A percentile compares a stretch with the other conserved stretches of the same genome.
These are phyloP conservation scores for Rutstroemia sp. DNA, from an alignment of 2,329 filamentous ascomycete species.

Conservation along the genomic window DNA sequence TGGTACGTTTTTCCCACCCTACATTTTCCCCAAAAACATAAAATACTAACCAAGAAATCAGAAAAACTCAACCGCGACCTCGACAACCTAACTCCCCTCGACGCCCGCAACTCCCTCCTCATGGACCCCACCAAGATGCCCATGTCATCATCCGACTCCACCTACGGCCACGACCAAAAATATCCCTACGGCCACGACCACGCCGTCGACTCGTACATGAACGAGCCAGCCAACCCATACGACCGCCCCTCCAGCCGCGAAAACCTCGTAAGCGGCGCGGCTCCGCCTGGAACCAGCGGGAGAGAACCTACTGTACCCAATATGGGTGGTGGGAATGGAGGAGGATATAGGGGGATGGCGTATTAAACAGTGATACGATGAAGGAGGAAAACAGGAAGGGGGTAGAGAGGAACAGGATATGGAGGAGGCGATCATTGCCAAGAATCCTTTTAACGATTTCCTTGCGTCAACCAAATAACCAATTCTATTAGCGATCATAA, in stretches of 20 bases:
- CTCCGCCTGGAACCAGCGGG: not conserved
- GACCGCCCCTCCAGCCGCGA: slow-evolving; percentile 1
- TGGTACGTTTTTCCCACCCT: slow-evolving; percentile 52
- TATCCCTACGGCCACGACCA: slow-evolving; percentile 14
- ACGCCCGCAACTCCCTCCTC: slow-evolving; percentile 80
- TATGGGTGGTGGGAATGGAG: slow-evolving; percentile 8
- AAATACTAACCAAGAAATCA: slow-evolving; percentile 29
- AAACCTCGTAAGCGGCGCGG: slow-evolving; percentile 3
- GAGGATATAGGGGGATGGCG: slow-evolving; percentile 23
- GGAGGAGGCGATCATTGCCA: no score
- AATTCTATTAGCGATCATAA: no score
- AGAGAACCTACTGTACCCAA: slow-evolving; percentile 3
- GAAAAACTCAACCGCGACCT: slow-evolving; percentile 71
- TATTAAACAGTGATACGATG: slow-evolving; percentile 16
- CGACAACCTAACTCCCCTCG: slow-evolving; percentile 78
- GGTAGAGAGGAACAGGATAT: not conserved
- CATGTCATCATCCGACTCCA: slow-evolving; percentile 4
- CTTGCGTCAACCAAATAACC: not conserved
- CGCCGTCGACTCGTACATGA: slow-evolving; percentile 22
- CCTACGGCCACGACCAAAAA: slow-evolving; percentile 21
- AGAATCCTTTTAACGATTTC: not conserved
- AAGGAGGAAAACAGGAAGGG: no score
- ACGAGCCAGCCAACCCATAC: slow-evolving; percentile 27
- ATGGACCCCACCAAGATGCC: not conserved
- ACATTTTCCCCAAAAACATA: slow-evolving; percentile 9